A percentile compares a stretch with the other conserved stretches of the same genome.
phyloP scores from a whole-genome alignment of 139 green algal species.

The Pleodorina starrii region DNA sequence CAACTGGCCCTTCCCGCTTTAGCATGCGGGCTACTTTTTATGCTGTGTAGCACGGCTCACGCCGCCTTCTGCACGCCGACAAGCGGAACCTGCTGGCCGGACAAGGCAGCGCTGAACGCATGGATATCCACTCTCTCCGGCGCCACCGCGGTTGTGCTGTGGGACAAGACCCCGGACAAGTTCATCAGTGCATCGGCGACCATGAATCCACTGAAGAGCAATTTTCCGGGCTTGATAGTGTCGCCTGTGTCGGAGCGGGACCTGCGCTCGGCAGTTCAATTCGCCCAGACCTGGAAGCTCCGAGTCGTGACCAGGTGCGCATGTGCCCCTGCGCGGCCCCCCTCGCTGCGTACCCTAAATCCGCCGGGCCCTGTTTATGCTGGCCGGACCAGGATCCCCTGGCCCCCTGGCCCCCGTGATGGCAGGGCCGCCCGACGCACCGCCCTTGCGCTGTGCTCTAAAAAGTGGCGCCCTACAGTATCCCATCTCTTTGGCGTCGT shows the following conservation, averaged over 20 bases:
- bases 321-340: too few relatives aligned
- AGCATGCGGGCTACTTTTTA: neutral
- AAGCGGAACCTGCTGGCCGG: neutral
- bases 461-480: too few relatives aligned
- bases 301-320: conserved; percentile 1
- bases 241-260: conserved; percentile 10
- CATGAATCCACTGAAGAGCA: conserved; percentile 30
- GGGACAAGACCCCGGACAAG: neutral
- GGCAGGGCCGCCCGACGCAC: too few relatives aligned
- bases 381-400: too few relatives aligned
- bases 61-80: neutral
- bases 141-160: neutral
- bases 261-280: neutral
- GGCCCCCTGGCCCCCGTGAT: too few relatives aligned
- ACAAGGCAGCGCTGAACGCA: neutral
- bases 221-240: conserved; percentile 27
- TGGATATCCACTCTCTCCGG: neutral
- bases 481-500: too few relatives aligned
- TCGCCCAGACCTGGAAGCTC: neutral
- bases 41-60: neutral
- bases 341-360: too few relatives aligned
- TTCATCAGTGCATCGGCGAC: neutral
- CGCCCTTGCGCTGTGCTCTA: too few relatives aligned
- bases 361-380: too few relatives aligned
- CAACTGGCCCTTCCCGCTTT: neutral